Base-by-base conservation (phyloP, 2,329 filamentous ascomycete genomes). In the Scortechinia acanthostroma region DNA sequence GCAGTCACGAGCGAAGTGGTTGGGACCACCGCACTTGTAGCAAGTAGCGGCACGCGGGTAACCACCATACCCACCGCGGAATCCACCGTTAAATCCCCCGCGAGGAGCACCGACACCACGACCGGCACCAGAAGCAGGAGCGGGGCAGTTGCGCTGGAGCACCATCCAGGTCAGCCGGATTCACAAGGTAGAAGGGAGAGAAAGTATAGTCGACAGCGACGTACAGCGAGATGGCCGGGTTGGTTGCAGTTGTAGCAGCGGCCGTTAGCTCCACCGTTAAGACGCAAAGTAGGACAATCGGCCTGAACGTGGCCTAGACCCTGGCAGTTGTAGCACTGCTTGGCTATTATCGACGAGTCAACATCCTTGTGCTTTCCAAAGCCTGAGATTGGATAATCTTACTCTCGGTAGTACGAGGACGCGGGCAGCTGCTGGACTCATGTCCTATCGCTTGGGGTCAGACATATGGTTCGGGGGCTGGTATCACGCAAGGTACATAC, bases 291-390 rank as follows among this genome's bases (percentile, higher is more conserved):
- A 58, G 93, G 93, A 79, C 93, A 98, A 68, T 98, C 93, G 55
- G 93, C 93, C 75, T 98, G 93, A 58, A 98, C 93, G 65, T 98
- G 93, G 54, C 93, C 93, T 50, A 97, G 80, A 48, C 93, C 93
- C 75, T 97, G 93, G 77, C 93, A 98, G 73, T 97, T 93, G 68
- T 98, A 98, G 81, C 93, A 98, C 77, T 98, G 93, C 83, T 98
- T 98, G 45, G 90, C 90, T 40, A 40, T 13, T 6, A 40, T 10
- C 6, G 13, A 40, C 10, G 6, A 6, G 17, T 40, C 20, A 30
- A 30, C 25, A n/a, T n/a, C n/a, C 25, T 30, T 30, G 25, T 30
- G n/a, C 25, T 30, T 30, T n/a, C 25, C 25, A 30, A 30, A 10
- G 10, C 10, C n/a, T 30, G 25, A n/a, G 17, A 40, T 10, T 10